Conservation (phyloP, 805 yeast species). For the Nakazawaea pomicola region DNA sequence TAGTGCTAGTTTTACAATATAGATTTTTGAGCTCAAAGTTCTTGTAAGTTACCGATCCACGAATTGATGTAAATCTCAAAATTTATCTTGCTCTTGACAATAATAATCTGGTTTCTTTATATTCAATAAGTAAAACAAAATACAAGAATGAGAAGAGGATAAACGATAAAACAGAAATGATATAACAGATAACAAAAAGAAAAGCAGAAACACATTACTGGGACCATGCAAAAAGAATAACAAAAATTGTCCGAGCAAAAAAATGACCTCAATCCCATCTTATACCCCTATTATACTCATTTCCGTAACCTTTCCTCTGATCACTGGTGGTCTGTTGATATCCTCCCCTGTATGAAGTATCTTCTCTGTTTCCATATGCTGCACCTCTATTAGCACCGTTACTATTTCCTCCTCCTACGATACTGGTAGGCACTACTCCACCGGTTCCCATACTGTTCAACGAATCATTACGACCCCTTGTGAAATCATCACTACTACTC, state of each 20-base stretch:
- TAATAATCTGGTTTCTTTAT: too few relatives aligned
- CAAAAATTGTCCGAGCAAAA: too few relatives aligned
- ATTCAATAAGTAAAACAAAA: too few relatives aligned
- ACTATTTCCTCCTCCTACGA: constrained; percentile 18
- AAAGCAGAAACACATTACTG: not conserved
- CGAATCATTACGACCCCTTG: constrained; percentile 20
- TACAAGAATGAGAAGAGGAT: too few relatives aligned
- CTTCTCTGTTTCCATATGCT: not conserved
- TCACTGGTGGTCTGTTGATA: constrained; percentile 5
- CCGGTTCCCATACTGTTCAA: constrained; percentile 12
- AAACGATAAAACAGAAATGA: too few relatives aligned
- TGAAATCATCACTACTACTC: not conserved
- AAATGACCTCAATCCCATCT: constrained; percentile 17
- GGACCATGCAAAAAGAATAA: too few relatives aligned
- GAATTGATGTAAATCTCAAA: too few relatives aligned
- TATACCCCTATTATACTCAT: constrained; percentile 12
- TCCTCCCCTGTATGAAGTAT: constrained; percentile 8
- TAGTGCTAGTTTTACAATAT: too few relatives aligned
- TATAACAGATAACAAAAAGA: too few relatives aligned
- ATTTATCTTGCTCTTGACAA: too few relatives aligned
- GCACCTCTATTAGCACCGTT: not conserved
- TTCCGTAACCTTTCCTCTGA: constrained; percentile 11
- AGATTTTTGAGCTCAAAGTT: too few relatives aligned
- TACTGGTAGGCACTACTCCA: constrained; percentile 21
- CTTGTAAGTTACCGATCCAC: too few relatives aligned